Percentiles rank a stretch among this genome's conserved stretches.
phyloP scores from a whole-genome alignment of 2,329 filamentous ascomycete species.

The Curvularia spicifera region DNA sequence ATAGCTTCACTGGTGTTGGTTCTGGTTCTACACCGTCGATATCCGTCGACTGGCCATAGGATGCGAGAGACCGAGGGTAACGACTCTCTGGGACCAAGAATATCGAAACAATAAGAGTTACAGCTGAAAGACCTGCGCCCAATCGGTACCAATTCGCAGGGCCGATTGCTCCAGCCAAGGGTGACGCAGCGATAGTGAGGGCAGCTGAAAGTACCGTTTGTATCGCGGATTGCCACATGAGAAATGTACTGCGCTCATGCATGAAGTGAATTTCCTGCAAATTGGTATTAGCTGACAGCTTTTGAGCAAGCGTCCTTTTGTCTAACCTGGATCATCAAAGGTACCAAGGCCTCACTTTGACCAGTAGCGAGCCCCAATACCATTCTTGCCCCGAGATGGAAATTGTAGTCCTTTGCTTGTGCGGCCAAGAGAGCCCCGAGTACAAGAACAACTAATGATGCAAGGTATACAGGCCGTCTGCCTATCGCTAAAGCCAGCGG shows the following conservation, averaged over 20 bases:
- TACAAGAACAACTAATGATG: constrained; percentile 23
- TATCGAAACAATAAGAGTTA: constrained; percentile 47
- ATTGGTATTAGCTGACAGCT: background rate
- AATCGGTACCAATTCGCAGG: constrained; percentile 55
- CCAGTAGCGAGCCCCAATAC: constrained; percentile 52
- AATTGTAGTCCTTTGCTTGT: constrained; percentile 25
- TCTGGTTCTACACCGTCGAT: constrained; percentile 1
- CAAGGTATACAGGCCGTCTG: constrained; percentile 28
- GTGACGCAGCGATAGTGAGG: constrained; percentile 51
- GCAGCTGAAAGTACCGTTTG: constrained; percentile 51
- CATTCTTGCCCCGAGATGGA: constrained; percentile 50
- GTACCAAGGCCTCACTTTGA: constrained; percentile 53
- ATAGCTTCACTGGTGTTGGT: constrained; percentile 2
- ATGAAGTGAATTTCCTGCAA: constrained; percentile 50
- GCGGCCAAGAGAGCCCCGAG: constrained; percentile 17
- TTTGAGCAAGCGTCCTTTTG: background rate
- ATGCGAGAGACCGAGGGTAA: constrained; percentile 48
- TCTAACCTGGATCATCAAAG: constrained; percentile 48
- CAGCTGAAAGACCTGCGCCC: constrained; percentile 46
- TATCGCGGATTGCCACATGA: constrained; percentile 53
- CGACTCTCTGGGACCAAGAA: constrained; percentile 54
- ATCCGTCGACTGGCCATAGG: constrained; percentile 39
- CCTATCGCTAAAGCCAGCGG: constrained; percentile 32
- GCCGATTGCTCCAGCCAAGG: constrained; percentile 53
- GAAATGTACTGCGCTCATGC: constrained; percentile 51